phyloP scores from a whole-genome alignment of 768 basidiomycete genomes.

The Symmetrospora coprosmae region DNA sequence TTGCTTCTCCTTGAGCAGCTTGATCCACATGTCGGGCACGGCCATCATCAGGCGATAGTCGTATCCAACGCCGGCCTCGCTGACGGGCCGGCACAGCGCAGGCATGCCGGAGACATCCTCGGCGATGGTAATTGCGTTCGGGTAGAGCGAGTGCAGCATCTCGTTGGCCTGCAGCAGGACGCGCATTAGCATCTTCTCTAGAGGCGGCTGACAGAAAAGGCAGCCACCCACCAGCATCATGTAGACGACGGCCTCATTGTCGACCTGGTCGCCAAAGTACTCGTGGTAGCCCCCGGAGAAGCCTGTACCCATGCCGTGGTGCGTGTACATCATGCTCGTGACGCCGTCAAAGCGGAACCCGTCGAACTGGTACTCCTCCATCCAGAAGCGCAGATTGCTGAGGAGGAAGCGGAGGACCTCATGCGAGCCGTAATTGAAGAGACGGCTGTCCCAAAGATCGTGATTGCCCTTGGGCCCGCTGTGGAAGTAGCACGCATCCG shows the following conservation, averaged over 20 bases:
- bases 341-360: slow-evolving; percentile 98
- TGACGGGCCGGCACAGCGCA: slow-evolving; percentile 63
- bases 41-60: slow-evolving; percentile 98
- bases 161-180: slow-evolving; percentile 62
- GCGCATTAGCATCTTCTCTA: background rate
- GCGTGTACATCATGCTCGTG: slow-evolving; percentile 97
- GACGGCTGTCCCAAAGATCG: slow-evolving; percentile 87
- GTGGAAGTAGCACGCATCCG: slow-evolving; percentile 94
- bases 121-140: slow-evolving; percentile 72
- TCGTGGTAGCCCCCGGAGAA: slow-evolving; percentile 98
- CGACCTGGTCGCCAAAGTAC: slow-evolving; percentile 76
- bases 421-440: slow-evolving; percentile 91
- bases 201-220: background rate
- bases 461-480: slow-evolving; percentile 78
- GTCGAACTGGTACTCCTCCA: slow-evolving; percentile 90
- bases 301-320: slow-evolving; percentile 93
- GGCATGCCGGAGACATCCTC: slow-evolving; percentile 99
- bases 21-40: slow-evolving; percentile 99
- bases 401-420: slow-evolving; percentile 90
- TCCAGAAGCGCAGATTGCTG: slow-evolving; percentile 86
- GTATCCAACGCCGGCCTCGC: slow-evolving; percentile 81
- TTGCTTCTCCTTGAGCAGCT: slow-evolving; percentile 75
- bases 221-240: slow-evolving; percentile 71
- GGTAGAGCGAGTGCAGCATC: slow-evolving; percentile 66
- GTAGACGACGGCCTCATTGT: slow-evolving; percentile 81